phyloP scores from a whole-genome alignment of 768 basidiomycete species.

The Amanita phalloides region DNA sequence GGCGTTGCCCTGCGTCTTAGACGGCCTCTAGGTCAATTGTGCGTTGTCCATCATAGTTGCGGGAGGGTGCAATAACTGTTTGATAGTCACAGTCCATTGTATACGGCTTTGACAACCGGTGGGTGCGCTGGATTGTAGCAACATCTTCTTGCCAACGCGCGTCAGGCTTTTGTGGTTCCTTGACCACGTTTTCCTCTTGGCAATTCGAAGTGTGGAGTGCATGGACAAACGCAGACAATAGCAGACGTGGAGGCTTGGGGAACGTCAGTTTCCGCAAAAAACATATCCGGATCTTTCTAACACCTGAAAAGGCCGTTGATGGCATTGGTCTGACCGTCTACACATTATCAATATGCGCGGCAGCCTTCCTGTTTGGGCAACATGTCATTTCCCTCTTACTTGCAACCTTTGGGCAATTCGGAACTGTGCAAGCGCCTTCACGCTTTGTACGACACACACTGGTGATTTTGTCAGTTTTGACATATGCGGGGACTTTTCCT shows the following conservation, averaged over 20 bases:
- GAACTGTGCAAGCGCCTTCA: constrained; percentile 20
- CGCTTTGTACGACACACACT: constrained; percentile 37
- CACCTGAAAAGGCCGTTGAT: constrained; percentile 59
- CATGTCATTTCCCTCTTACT: constrained; percentile 38
- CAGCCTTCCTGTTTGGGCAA: constrained; percentile 67
- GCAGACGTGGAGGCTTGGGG: not conserved
- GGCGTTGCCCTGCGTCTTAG: constrained; percentile 66
- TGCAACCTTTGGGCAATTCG: constrained; percentile 26
- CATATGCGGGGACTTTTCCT: constrained; percentile 68
- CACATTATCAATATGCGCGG: constrained; percentile 68
- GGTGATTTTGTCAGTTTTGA: constrained; percentile 44
- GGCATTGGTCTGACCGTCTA: constrained; percentile 73
- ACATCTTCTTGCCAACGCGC: not conserved
- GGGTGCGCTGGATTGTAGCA: not conserved
- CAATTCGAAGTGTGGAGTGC: constrained; percentile 80
- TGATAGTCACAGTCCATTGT: constrained; percentile 75
- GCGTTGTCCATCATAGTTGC: constrained; percentile 18
- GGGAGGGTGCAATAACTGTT: not conserved
- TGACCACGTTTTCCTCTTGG: constrained; percentile 97
- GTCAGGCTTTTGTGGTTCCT: constrained; percentile 90
- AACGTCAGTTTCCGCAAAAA: constrained; percentile 1
- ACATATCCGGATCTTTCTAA: not conserved
- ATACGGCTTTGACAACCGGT: constrained; percentile 85
- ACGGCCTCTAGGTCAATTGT: constrained; percentile 68
- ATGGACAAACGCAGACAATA: constrained; percentile 55